phyloP scores from a whole-genome alignment of 352 stramenopile species.

The Globisporangium apiculatum region DNA sequence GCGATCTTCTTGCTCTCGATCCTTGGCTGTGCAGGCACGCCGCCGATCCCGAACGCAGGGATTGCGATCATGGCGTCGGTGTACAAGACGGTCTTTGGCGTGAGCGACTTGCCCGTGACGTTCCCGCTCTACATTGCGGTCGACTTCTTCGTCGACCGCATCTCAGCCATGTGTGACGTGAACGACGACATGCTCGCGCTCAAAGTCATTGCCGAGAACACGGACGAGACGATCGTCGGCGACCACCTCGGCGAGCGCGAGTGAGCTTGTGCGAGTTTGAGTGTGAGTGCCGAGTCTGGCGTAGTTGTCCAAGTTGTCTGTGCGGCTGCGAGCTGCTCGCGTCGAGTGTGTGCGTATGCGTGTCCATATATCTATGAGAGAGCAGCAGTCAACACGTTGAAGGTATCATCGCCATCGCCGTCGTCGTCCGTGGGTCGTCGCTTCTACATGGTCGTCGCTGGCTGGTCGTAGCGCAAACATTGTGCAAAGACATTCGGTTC shows the following conservation, averaged over 20 bases:
- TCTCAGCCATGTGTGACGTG: slow-evolving; percentile 64
- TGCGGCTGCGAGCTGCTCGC: background rate
- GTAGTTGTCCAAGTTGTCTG: background rate
- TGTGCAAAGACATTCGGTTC: background rate
- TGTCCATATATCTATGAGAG: background rate
- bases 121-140: slow-evolving; percentile 54
- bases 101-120: slow-evolving; percentile 33
- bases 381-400: background rate
- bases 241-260: slow-evolving; percentile 46
- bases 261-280: background rate
- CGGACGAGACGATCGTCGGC: slow-evolving; percentile 58
- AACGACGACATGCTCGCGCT: slow-evolving; percentile 76
- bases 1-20: slow-evolving; percentile 54
- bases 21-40: slow-evolving; percentile 38
- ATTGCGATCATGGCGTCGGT: slow-evolving; percentile 53
- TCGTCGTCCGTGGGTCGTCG: too few relatives aligned
- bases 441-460: background rate
- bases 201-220: slow-evolving; percentile 67
- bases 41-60: slow-evolving; percentile 41
- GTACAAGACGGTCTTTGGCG: slow-evolving; percentile 56
- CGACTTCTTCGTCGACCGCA: slow-evolving; percentile 60
- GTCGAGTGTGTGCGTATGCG: background rate
- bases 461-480: background rate
- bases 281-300: background rate
- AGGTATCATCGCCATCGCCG: background rate